Evolutionary conservation across 2,329 filamentous ascomycete species (phyloP), one percentile per base, ranked within the genome.

Genomic region (Diaporthe citri): DNA sequence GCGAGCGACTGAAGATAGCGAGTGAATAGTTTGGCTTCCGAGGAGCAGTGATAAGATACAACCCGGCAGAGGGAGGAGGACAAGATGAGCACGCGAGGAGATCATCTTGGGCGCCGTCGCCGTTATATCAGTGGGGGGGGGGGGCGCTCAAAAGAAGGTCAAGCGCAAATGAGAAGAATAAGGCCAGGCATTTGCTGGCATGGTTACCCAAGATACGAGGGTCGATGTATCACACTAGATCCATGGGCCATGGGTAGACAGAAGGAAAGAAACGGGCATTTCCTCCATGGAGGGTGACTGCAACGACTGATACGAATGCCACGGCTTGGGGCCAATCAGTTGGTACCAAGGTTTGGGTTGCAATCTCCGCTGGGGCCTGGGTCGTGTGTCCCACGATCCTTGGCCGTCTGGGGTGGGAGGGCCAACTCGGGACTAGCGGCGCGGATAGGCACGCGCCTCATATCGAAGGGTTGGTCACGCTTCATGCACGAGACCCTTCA

Each of bases 311-410:
- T 67, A 67, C 64, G 64, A 52, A 52, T 67, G 64, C 64, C 64
- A 39, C 13, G 64, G 46, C 64, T 52, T 52, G 64, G 64, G 64
- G 31, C 46, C 64, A 52, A 67, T 28, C 46, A 52, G 34, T 25
- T 34, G 64, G 46, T 67, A 67, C 64, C 13, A 67, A 67, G 64
- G 46, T 52, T 52, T 67, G 64, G 64, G 64, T 67, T 67, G 64
- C 64, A 67, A 67, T 67, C 64, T 67, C 64, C 64, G 64, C 64
- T 67, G 64, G 64, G 64, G 64, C 64, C 64, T 67, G 64, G 64
- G 64, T 67, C 31, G 28, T 67, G 64, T 67, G 64, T 67, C 64
- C 64, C 64, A 67, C 64, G 64, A 67, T 67, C 64, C 64, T 52
- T 52, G 64, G 64, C 62, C 62, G 28, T 3, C 62, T 17, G 22